Conservation (phyloP, 306 rosid species). For the Quercus wislizeni region DNA sequence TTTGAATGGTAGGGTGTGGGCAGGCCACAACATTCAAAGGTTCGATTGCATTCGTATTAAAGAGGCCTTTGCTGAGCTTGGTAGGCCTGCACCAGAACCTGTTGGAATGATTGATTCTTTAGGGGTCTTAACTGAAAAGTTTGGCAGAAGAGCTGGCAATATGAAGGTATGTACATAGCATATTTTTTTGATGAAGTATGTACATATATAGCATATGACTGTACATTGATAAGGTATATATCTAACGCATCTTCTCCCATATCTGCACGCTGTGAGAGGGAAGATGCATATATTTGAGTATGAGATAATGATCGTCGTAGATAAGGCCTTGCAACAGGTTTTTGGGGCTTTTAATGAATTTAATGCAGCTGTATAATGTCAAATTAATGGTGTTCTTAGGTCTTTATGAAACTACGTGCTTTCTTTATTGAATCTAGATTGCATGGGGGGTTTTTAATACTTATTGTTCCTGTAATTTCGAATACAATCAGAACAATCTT, state of each 20-base stretch:
- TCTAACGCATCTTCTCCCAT: no score
- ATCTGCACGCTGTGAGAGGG: no score
- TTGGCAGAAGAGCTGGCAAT: conserved; percentile 94
- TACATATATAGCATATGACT: no score
- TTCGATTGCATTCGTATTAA: conserved; percentile 83
- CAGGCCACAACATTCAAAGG: conserved; percentile 83
- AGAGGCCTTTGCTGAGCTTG: conserved; percentile 70
- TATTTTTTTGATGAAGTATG: no score
- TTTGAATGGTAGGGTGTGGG: conserved; percentile 89
- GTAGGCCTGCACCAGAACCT: conserved; percentile 61
- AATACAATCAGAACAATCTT: not conserved
- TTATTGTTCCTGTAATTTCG: not conserved
- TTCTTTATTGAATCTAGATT: not conserved
- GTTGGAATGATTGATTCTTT: conserved; percentile 77
- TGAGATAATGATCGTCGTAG: no score
- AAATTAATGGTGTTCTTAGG: not conserved
- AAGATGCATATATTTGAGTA: no score
- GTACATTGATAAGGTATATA: no score
- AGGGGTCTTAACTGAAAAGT: conserved; percentile 55
- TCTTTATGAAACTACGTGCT: not conserved
- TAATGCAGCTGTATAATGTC: not conserved
- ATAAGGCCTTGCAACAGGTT: not conserved
- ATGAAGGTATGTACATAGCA: conserved; percentile 67
- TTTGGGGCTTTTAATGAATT: not conserved
- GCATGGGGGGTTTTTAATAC: not conserved